Conservation (phyloP, 176 grass and related monocot species). For the Oryza longistaminata region DNA sequence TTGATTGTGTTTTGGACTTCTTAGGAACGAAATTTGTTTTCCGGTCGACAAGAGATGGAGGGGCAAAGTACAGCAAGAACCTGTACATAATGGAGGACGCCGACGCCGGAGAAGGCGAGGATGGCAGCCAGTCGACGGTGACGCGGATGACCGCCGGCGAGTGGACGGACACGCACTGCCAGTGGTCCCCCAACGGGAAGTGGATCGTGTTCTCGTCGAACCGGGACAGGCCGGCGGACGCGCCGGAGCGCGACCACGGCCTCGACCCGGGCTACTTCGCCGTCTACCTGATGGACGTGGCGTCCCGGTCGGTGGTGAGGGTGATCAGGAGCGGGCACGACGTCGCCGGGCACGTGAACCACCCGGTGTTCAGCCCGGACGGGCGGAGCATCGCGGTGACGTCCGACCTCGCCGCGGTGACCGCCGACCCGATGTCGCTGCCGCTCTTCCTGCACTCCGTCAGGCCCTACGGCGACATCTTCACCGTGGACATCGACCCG, state of each 20-base stretch:
- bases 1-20: background rate
- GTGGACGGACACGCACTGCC: conserved; percentile 51
- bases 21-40: conserved; percentile 28
- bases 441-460: conserved; percentile 46
- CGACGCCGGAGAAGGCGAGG: background rate
- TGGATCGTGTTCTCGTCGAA: conserved; percentile 60
- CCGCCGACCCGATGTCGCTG: conserved; percentile 45
- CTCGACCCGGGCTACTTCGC: conserved; percentile 29
- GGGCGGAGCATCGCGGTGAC: conserved; percentile 45
- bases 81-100: conserved; percentile 29
- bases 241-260: background rate
- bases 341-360: conserved; percentile 45
- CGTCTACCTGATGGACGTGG: conserved; percentile 11
- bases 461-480: conserved; percentile 38
- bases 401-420: conserved; percentile 42
- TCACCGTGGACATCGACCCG: conserved; percentile 31
- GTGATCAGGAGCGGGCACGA: conserved; percentile 24
- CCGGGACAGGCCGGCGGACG: conserved; percentile 1
- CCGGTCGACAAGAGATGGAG: conserved; percentile 23
- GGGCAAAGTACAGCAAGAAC: conserved; percentile 26
- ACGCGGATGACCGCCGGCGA: conserved; percentile 15
- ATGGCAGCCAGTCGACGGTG: background rate
- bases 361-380: conserved; percentile 48
- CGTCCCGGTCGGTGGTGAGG: conserved; percentile 1
- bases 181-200: conserved; percentile 38